Percentiles rank a stretch among this genome's conserved stretches.
phyloP scores from a whole-genome alignment of 148 eudicot genomes.

The Heliamphora exappendiculata region DNA sequence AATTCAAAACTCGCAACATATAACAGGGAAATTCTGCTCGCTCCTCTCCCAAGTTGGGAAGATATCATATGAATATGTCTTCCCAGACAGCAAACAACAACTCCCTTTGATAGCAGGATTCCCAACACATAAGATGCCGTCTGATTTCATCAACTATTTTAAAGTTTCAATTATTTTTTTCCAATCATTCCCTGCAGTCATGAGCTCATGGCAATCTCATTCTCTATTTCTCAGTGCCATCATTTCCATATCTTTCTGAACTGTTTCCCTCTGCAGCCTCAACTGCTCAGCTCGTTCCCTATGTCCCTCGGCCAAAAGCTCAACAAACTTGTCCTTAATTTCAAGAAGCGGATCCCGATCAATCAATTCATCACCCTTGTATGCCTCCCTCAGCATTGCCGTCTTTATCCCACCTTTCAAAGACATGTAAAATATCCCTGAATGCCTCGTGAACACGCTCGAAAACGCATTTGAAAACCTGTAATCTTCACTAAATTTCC shows the following conservation, averaged over 20 bases:
- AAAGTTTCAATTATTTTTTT: conserved; percentile 1
- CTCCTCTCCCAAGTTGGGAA: background rate
- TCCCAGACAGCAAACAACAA: background rate
- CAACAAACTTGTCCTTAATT: conserved; percentile 67
- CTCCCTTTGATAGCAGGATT: background rate
- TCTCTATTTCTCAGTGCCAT: conserved; percentile 21
- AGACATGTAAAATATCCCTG: conserved; percentile 79
- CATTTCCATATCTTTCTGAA: conserved; percentile 44
- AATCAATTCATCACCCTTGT: conserved; percentile 54
- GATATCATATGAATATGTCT: background rate
- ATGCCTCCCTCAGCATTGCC: conserved; percentile 87
- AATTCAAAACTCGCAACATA: background rate
- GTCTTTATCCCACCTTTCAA: conserved; percentile 84
- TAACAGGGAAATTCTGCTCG: background rate
- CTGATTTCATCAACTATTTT: conserved; percentile 6
- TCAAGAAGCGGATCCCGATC: conserved; percentile 72
- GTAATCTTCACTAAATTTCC: conserved; percentile 81
- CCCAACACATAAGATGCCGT: background rate
- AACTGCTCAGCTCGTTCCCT: conserved; percentile 40
- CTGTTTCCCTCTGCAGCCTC: conserved; percentile 35
- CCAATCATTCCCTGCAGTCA: conserved; percentile 20
- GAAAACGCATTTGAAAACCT: conserved; percentile 75
- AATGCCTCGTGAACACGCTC: conserved; percentile 76
- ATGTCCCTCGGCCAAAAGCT: conserved; percentile 73
- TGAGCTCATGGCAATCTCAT: conserved; percentile 8